Base-by-base conservation (phyloP, 2,329 filamentous ascomycete species). In the Harringtonia lauricola region DNA sequence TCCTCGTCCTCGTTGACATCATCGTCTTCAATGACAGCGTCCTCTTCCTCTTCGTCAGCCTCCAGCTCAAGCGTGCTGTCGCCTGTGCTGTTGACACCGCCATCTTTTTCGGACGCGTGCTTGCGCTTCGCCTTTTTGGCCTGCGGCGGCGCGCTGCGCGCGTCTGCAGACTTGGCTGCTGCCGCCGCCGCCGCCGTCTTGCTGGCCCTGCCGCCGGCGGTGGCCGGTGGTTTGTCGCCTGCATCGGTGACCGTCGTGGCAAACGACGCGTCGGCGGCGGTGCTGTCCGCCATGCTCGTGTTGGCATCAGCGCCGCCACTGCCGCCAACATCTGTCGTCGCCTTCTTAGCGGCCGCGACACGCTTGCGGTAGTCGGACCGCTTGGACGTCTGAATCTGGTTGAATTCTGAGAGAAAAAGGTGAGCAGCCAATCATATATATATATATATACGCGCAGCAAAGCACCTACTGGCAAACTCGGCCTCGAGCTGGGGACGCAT, bases 361-460 rank as follows among this genome's bases (percentile, higher is more conserved):
- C 81, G 83, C 54, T 79, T 76, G 42, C 81, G 74, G 63, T 86
- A 85, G 15, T 73, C 77, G 52, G 80, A 86, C 42, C 83, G 79
- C 64, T 88, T 88, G 45, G 81, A 79, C 18, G 80, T 77, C 59
- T 86, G 81, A 45, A 80, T 75, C 50, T 81, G 73, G 56, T 79
- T 84, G 68, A 84, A 87, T 58, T 84, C 80, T 83, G 52, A 17
- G 24, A 12, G 28, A 41, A 9, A 41, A 26, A 31, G 33, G 26
- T 18, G 30, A 45, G 28, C n/a, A 41, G 17, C n/a, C n/a, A n/a
- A n/a, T n/a, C n/a, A n/a, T n/a, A n/a, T n/a, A n/a, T n/a, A n/a
- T n/a, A n/a, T n/a, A n/a, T n/a, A n/a, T n/a, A n/a, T n/a, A n/a
- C n/a, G n/a, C n/a, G n/a, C n/a, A n/a, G n/a, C n/a, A n/a, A n/a